A percentile compares a stretch with the other conserved stretches of the same genome.
phyloP scores from a whole-genome alignment of 306 rosid species.

The Astragalus membranaceus region DNA sequence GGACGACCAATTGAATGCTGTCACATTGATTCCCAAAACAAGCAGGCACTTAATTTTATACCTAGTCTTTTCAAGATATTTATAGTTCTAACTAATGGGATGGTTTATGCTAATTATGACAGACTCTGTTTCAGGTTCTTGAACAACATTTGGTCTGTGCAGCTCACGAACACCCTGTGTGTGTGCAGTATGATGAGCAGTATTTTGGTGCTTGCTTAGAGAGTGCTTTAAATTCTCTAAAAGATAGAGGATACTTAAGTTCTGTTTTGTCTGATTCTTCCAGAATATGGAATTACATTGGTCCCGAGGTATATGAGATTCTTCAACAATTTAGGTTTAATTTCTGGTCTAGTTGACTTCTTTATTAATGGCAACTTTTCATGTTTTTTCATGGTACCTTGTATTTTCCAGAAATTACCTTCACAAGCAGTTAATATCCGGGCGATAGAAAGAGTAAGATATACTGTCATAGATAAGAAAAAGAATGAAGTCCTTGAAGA shows the following conservation, averaged over 20 bases:
- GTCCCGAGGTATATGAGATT: constrained; percentile 48
- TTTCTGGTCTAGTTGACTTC: constrained; percentile 22
- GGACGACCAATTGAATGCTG: constrained; percentile 88
- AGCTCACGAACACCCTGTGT: constrained; percentile 68
- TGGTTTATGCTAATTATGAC: constrained; percentile 15
- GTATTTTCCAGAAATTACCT: constrained; percentile 57
- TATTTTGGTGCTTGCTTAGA: constrained; percentile 66
- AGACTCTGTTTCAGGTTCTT: constrained; percentile 55
- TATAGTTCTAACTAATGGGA: background rate
- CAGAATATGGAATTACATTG: constrained; percentile 76
- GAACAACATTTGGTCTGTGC: constrained; percentile 88
- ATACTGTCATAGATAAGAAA: constrained; percentile 55
- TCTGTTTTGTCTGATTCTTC: constrained; percentile 40
- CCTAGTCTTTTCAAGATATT: constrained; percentile 1
- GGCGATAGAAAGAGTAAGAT: constrained; percentile 69
- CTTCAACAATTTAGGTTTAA: constrained; percentile 14
- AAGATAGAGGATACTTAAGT: constrained; percentile 54
- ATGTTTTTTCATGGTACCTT: background rate
- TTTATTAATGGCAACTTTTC: background rate
- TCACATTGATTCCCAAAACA: constrained; percentile 75
- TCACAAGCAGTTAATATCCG: constrained; percentile 69
- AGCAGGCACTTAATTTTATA: constrained; percentile 51
- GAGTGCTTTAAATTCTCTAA: constrained; percentile 45
- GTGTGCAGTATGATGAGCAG: constrained; percentile 59
- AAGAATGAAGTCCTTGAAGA: constrained; percentile 71